Base-by-base conservation (phyloP, 805 yeast genomes). In the Wickerhamiella azyma region DNA sequence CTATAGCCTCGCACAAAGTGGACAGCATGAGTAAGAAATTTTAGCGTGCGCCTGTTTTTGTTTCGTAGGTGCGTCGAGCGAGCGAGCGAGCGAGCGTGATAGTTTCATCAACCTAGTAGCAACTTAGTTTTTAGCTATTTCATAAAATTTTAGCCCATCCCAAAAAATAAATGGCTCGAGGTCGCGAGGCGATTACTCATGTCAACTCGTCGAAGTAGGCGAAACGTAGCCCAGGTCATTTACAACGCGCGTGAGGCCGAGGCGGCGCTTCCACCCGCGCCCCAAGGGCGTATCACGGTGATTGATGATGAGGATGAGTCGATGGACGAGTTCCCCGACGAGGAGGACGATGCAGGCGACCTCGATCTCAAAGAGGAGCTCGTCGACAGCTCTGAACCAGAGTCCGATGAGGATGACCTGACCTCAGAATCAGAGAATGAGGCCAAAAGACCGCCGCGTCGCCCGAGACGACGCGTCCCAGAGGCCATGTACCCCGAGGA, bases 401-500 rank as follows among this genome's bases (percentile, higher is more conserved):
- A 35, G 17, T 16, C 38, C 14, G 36, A 37, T 9, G 40, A 37
- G 18, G 40, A 14, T 11, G 36, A 11, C 9, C 5, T 10, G 11
- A 14, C 28, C 13, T 9, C 16, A 2, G 43, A 26, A 26, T 11
- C 35, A 4, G 47, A 29, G 36, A 10, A 14, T n/a, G 41, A 41
- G 29, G 19, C 37, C 19, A 9, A 26, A n/a, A 18, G 16, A 16
- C 14, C n/a, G 43, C 26, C 16, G 32, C 11, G 37, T 24, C 33
- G 45, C 47, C 41, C 45, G 16, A 24, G 9, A 45, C 48, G 40
- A 45, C 48, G 32, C 50, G 37, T 40, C 50, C 17, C 48, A 45
- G 21, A 48, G 18, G 49, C 53, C 29, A 48, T 54, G 21, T 41
- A 41, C 39, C 61, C 63, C 11, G 65, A 62, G 41, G 64, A 62